Evolutionary conservation across 2,329 filamentous ascomycete genomes (phyloP), one percentile per base, ranked within the genome.

Genomic region (Byssoonygena ceratinophila): DNA sequence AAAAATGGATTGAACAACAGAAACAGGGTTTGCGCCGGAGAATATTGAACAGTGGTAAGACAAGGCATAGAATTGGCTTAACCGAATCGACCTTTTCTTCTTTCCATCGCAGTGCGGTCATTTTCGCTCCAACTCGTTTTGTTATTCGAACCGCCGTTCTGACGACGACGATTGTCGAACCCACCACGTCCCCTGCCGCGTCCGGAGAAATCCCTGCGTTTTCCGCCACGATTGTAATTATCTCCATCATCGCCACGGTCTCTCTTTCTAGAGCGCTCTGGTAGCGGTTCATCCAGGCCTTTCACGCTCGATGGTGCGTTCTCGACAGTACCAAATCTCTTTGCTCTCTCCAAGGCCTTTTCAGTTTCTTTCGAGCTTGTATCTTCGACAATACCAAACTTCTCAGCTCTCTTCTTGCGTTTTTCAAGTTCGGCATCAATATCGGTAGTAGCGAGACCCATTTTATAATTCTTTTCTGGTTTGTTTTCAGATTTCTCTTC

Each of bases 361-460:
- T 69, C 64, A 11, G 71, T 69, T 49, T 74, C 72, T 46, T 64
- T 64, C 40, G 66, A 63, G 51, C 68, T 63, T 1, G 66, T 59
- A 20, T 70, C 68, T 53, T 71, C 68, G n/a, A 66, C 64, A 34
- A 71, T 68, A 18, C 72, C 72, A 57, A 76, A 76, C 54, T 74
- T 72, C 56, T 70, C 72, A 11, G 73, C 73, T 48, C 73, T 71
- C 34, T 69, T 68, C 60, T 73, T 73, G 55, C 73, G 71, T 64
- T 74, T 75, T 52, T 64, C 68, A 58, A 75, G 55, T 52, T 76
- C 73, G 37, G 66, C 66, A 55, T 75, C 72, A 22, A 74, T 50
- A 51, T 72, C 67, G 5, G 72, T 71, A 14, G 67, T 59, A 8
- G 71, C 66, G 16, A 75, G 66, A 22, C 71, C 67, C 20, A 67